phyloP scores from a whole-genome alignment of 2,329 filamentous ascomycete species.

The Pleurostoma richardsiae region DNA sequence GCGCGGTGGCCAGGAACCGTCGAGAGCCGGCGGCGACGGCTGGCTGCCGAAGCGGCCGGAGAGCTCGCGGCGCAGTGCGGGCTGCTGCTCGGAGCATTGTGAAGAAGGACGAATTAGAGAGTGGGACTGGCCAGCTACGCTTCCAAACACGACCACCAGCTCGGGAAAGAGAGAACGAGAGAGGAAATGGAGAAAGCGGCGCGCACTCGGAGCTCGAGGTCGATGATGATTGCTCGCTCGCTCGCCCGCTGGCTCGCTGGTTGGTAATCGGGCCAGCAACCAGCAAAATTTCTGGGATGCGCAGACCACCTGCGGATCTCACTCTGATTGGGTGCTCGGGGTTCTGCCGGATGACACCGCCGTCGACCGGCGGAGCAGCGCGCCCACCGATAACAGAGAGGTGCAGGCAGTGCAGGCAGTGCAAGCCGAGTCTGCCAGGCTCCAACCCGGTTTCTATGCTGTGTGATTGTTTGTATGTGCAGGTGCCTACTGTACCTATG shows the following conservation, averaged over 20 bases:
- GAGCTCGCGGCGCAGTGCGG: conserved; percentile 40
- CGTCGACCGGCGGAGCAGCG: too few relatives aligned
- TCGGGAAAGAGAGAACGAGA: neutral
- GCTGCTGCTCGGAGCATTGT: conserved; percentile 49
- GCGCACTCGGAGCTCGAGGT: neutral
- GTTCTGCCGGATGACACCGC: too few relatives aligned
- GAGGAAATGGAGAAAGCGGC: neutral
- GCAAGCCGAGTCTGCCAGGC: too few relatives aligned
- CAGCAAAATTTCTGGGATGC: neutral
- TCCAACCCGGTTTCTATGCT: too few relatives aligned
- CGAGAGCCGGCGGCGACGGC: conserved; percentile 33
- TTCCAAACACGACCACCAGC: too few relatives aligned
- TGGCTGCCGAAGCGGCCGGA: conserved; percentile 34
- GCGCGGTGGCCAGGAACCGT: conserved; percentile 48
- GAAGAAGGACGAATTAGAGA: neutral
- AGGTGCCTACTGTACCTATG: too few relatives aligned
- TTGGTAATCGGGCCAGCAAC: neutral
- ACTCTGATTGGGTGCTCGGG: too few relatives aligned
- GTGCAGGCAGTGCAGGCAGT: too few relatives aligned
- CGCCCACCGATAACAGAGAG: too few relatives aligned
- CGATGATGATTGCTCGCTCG: neutral
- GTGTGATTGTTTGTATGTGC: too few relatives aligned
- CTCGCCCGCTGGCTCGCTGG: neutral
- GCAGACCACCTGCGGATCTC: neutral
- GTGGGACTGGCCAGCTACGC: neutral